Conservation (phyloP, 768 basidiomycete genomes). For the Boletus tylopilopsis region DNA sequence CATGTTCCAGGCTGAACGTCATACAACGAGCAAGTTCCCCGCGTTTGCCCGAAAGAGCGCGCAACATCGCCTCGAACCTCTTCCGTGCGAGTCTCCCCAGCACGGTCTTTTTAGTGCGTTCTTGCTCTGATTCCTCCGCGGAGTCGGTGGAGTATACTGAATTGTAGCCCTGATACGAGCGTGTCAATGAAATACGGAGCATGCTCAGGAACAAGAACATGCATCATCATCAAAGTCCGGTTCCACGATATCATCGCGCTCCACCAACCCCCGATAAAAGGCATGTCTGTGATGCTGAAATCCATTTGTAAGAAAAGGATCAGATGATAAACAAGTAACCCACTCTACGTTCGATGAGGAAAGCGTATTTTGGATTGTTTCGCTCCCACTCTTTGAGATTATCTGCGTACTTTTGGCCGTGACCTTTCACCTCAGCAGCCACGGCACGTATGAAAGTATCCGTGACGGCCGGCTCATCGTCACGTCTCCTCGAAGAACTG, state of each 20-base stretch:
- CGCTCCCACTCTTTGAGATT: conserved; percentile 72
- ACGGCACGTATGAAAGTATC: conserved; percentile 86
- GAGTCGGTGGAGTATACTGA: conserved; percentile 91
- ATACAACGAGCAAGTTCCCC: conserved; percentile 93
- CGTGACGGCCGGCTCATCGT: conserved; percentile 58
- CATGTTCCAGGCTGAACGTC: conserved; percentile 96
- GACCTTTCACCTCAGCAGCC: conserved; percentile 78
- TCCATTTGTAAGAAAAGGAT: conserved; percentile 1
- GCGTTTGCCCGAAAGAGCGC: conserved; percentile 78
- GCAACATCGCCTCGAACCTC: conserved; percentile 88
- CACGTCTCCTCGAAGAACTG: conserved; percentile 32
- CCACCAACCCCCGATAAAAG: conserved; percentile 66
- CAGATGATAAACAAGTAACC: conserved; percentile 6
- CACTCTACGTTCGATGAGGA: conserved; percentile 61
- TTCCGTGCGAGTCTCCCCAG: conserved; percentile 78
- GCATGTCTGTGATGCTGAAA: conserved; percentile 66
- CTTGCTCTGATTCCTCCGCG: conserved; percentile 89
- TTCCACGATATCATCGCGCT: conserved; percentile 49
- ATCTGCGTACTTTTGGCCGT: conserved; percentile 74
- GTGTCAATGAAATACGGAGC: conserved; percentile 6
- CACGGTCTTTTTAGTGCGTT: conserved; percentile 69
- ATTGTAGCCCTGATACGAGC: conserved; percentile 64
- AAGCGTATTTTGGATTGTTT: conserved; percentile 78
- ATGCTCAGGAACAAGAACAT: conserved; percentile 14
- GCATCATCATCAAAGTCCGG: conserved; percentile 84